Evolutionary conservation across 78 protist species (phyloP).

Genomic region (Polysphondylium violaceum): DNA sequence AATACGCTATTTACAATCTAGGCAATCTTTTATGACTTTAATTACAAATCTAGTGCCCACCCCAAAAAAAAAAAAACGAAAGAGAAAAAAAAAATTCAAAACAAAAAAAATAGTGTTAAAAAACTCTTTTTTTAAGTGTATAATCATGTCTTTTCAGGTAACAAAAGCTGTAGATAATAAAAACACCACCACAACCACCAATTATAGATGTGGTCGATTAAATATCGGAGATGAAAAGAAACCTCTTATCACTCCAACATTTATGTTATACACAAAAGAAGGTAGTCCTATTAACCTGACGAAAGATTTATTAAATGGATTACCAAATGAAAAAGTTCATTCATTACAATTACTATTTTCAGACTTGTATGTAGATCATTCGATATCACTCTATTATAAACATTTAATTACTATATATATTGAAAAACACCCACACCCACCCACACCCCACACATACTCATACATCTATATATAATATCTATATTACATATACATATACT

Average conservation of each 20-base stretch:
- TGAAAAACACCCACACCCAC: neutral
- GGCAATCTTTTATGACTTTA: too few species aligned
- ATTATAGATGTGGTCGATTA: neutral
- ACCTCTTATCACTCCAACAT: conserved; percentile 26
- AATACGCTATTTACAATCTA: too few species aligned
- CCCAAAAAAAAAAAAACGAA: neutral
- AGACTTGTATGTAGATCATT: conserved; percentile 69
- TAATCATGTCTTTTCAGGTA: neutral
- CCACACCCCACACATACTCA: too few species aligned
- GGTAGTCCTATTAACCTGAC: conserved; percentile 59
- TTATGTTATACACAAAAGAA: conserved; percentile 56
- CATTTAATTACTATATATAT: neutral
- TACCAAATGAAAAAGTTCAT: conserved; percentile 24
- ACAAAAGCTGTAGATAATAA: neutral
- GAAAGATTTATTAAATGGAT: conserved; percentile 32
- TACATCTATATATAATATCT: too few species aligned
- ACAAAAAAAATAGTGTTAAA: neutral
- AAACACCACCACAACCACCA: neutral
- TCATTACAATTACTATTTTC: conserved; percentile 41
- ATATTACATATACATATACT: neutral
- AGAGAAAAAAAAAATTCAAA: neutral
- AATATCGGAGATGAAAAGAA: neutral
- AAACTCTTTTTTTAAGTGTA: too few species aligned
- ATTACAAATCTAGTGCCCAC: neutral
- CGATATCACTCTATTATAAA: too few species aligned